These are phyloP conservation scores for Colletotrichum theobromicola DNA, from an alignment of 2,329 filamentous ascomycete genomes.

Conservation along the genomic window DNA sequence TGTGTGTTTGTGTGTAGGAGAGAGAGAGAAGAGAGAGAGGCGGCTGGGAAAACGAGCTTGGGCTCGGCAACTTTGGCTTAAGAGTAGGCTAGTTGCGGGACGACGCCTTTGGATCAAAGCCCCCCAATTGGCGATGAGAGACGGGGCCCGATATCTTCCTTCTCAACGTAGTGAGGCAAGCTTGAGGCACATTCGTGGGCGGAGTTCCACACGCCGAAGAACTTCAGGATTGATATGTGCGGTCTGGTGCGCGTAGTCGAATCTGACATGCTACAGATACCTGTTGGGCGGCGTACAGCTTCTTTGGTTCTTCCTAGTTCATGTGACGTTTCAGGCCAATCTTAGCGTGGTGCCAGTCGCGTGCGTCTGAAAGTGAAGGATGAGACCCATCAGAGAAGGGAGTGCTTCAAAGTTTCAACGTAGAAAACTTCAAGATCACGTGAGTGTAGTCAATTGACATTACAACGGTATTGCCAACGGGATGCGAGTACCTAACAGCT, in stretches of 20 bases:
- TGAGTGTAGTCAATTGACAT: neutral
- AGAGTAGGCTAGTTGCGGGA: neutral
- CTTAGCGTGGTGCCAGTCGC: neutral
- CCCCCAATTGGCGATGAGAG: neutral
- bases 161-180: neutral
- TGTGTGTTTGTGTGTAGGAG: neutral
- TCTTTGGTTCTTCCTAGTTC: neutral
- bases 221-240: neutral
- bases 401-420: neutral
- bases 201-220: neutral
- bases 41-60: neutral
- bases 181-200: neutral
- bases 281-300: neutral
- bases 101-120: neutral
- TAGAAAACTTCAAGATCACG: neutral
- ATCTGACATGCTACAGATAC: neutral
- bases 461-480: neutral
- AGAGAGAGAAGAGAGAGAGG: neutral
- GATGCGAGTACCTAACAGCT: neutral
- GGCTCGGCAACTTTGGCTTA: neutral
- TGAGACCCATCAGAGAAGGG: neutral
- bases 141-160: neutral
- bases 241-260: neutral
- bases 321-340: neutral
- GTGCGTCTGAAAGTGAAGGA: neutral